These are phyloP conservation scores for Eucalyptus pauciflora DNA, from an alignment of 345 rosid genomes.

Conservation along the genomic window DNA sequence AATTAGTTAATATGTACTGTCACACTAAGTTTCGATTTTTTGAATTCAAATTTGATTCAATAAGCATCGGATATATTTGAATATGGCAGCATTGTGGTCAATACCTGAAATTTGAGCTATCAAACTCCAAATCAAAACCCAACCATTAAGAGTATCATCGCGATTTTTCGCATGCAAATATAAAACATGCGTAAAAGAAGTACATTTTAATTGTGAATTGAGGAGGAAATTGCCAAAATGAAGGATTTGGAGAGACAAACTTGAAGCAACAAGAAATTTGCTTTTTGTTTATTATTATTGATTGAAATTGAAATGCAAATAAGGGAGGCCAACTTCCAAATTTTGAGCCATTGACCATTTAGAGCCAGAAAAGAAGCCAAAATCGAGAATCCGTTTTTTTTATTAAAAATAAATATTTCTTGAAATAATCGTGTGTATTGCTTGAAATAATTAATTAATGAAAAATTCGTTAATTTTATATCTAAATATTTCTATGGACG, in stretches of 20 bases:
- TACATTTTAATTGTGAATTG: neutral
- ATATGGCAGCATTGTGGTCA: rapidly evolving
- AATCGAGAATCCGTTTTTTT: rapidly evolving
- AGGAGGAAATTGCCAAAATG: neutral
- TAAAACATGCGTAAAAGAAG: neutral
- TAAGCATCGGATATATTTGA: neutral
- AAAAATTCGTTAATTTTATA: too few relatives aligned
- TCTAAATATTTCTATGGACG: rapidly evolving
- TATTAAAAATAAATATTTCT: too few relatives aligned
- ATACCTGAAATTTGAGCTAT: neutral
- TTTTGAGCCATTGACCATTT: neutral
- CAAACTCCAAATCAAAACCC: neutral
- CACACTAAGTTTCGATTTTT: rapidly evolving
- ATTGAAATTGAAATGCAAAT: neutral
- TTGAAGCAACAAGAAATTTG: neutral
- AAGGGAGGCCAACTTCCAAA: neutral
- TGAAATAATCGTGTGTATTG: too few relatives aligned
- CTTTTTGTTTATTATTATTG: neutral
- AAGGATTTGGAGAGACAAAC: neutral
- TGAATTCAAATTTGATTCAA: neutral
- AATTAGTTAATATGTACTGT: neutral
- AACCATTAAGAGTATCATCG: rapidly evolving
- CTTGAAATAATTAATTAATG: too few relatives aligned
- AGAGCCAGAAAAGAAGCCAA: neutral
- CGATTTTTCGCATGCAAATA: neutral